phyloP scores from a whole-genome alignment of 140 eudicot species.

The Erigeron philadelphicus region DNA sequence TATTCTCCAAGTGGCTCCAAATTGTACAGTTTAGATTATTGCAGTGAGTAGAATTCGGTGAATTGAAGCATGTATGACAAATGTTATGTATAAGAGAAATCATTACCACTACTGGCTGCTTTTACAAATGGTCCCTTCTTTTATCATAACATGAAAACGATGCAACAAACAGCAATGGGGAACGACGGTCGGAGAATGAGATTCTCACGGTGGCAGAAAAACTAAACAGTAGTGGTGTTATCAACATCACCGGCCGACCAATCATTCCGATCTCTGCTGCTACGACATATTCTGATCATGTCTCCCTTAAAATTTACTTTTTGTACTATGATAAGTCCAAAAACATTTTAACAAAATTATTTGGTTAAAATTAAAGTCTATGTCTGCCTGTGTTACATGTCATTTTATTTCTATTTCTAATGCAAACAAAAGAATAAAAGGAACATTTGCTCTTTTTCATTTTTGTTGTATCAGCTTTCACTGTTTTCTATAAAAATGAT shows the following conservation, averaged over 20 bases:
- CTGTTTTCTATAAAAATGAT: constrained; percentile 24
- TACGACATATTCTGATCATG: constrained; percentile 30
- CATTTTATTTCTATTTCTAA: not conserved
- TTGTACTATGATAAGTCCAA: constrained; percentile 25
- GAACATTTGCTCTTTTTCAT: not conserved
- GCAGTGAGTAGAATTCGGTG: too few species aligned
- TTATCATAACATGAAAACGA: not conserved
- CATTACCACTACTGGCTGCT: too few species aligned
- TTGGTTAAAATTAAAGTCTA: too few species aligned
- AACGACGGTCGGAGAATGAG: constrained; percentile 23
- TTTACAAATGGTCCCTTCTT: not conserved
- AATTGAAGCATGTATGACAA: not conserved
- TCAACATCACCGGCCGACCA: constrained; percentile 44
- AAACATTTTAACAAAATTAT: not conserved
- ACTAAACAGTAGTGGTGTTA: constrained; percentile 3
- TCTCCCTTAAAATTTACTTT: constrained; percentile 20
- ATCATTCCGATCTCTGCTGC: constrained; percentile 22
- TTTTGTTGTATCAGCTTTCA: constrained; percentile 34
- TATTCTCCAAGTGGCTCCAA: too few species aligned
- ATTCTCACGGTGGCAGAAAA: constrained; percentile 27
- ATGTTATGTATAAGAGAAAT: too few species aligned
- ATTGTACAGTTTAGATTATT: too few species aligned
- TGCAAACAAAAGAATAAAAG: not conserved
- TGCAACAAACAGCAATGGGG: not conserved
- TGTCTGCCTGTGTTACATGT: too few species aligned